Evolutionary conservation across 306 rosid genomes (phyloP), one percentile per base, ranked within the genome.

Genomic region (Dalbergia cochinchinensis): DNA sequence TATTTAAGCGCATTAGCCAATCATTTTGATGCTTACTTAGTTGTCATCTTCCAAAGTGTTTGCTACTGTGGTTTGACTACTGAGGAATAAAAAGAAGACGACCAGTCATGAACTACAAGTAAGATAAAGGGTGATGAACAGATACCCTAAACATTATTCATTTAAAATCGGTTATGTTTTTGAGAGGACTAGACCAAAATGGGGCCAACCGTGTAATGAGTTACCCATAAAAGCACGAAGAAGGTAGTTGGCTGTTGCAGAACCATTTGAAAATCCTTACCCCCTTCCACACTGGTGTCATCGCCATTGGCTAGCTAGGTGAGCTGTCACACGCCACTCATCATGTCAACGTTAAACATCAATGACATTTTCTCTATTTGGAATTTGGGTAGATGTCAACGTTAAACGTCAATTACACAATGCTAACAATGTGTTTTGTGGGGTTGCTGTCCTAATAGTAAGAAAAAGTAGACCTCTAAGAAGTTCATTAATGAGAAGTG

Each of bases 191-290:
- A 33, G 76, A 58, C 80, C 31, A 69, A 31, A 47, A 74, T 77
- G 83, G 88, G 88, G 13, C 85, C 85, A 85, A 65, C 69, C 19
- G 19, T 63, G 57, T 58, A 77, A 81, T 71, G 83, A 72, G 78
- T 60, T 81, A 81, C 59, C 11, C 68, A 85, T 81, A 60, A 77
- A 81, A 77, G 68, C 73, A 76, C 78, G 58, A 71, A 83, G 86
- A 75, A 31, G 74, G 78, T 83, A 16, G 89, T 83, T 79, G 86
- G 84, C 12, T 82, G 82, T 79, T 79, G 26, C 62, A 22, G 20
- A 69, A 45, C 79, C 64, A 78, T 14, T 66, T 42, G 37, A 71
- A 48, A 48, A 77, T 78, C 37, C 78, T 76, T 71, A 37, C 76
- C 41, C 84, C 16, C 16, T 37, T 84, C 83, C 76, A 51, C 80